Base-by-base conservation (phyloP, 805 yeast species). In the Yarrowia deformans region DNA sequence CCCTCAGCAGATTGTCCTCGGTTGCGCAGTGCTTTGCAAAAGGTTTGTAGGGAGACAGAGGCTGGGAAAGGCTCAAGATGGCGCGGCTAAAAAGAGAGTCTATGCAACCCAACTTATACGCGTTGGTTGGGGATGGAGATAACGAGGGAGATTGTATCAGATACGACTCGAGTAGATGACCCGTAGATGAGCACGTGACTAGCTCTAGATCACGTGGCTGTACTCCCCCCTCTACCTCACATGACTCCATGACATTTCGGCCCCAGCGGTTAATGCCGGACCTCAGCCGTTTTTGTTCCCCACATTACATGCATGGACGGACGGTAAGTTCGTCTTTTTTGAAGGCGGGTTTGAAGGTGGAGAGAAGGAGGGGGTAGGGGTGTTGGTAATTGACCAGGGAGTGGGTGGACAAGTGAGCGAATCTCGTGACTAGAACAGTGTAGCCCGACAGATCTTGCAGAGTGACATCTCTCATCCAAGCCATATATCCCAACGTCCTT, bases 201-300 rank as follows among this genome's bases (percentile, higher is more conserved):
- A 23, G 29, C 29, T 23, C 14, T 45, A 14, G 9, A 13, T 14
- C 46, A 43, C 46, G 46, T 43, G 46, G 18, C 23, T 1, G 16
- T 3, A 6, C 54, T 10, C 18, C 34, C 18, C 52, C 9, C 8
- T 4, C 14, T 18, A 5, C 14, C 8, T 50, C 56, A 50, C 56
- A 35, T 50, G 56, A 50, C 56, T 2, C 19, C 46, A 13, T n/a
- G 29, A 4, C 29, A 23, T 19, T 19, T 50, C 56, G 56, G 56
- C 56, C n/a, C 16, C 23, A 52, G 14, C 58, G 58, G 58, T 52
- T 52, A 52, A 35, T 34, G 58, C 43, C 58, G 58, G 58, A 18
- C 42, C 43, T 35, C 58, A 37, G 58, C 58, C 58, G 58, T 52
- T 52, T 52, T 52, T 35, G 40, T 52, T 52, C 58, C 58, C 58